Percentiles rank a stretch among this genome's conserved stretches.
These are phyloP conservation scores for Coccomyxa subellipsoidea DNA, from an alignment of 163 green algal genomes.

Conservation along the genomic window DNA sequence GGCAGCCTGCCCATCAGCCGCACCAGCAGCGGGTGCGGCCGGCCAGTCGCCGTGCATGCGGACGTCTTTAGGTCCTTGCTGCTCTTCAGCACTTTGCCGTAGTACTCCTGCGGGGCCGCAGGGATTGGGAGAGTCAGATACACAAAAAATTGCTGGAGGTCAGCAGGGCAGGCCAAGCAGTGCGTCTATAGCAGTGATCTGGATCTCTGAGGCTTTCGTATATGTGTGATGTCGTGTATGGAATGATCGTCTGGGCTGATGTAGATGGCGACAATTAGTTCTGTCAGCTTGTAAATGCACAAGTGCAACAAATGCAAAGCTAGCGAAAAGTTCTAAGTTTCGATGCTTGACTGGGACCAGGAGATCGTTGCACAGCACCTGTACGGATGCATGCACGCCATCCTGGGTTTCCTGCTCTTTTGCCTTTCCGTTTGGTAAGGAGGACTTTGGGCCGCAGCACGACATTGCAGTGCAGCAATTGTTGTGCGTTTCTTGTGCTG, in stretches of 20 bases:
- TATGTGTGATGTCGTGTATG: too few species aligned
- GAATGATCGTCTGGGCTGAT: too few species aligned
- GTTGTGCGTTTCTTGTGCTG: too few species aligned
- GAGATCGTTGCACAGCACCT: background rate
- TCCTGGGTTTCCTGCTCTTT: background rate
- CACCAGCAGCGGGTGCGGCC: conserved; percentile 47
- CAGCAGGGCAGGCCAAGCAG: too few species aligned
- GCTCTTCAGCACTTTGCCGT: conserved; percentile 53
- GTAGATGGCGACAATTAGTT: too few species aligned
- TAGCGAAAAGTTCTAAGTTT: too few species aligned
- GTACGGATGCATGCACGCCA: background rate
- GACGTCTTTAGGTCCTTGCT: conserved; percentile 77
- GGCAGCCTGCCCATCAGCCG: conserved; percentile 62
- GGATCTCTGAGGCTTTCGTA: too few species aligned
- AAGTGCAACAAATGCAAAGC: too few species aligned
- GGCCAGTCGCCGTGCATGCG: conserved; percentile 48
- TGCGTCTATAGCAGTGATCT: too few species aligned
- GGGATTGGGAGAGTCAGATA: conserved; percentile 40
- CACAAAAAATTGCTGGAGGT: too few species aligned
- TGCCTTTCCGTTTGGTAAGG: background rate
- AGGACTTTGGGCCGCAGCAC: background rate
- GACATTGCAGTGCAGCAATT: background rate
- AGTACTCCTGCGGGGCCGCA: conserved; percentile 46
- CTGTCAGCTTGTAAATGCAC: too few species aligned
- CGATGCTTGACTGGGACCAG: too few species aligned